Evolutionary conservation across 2,329 filamentous ascomycete species (phyloP).

Genomic region (Malbranchea zuffiana): DNA sequence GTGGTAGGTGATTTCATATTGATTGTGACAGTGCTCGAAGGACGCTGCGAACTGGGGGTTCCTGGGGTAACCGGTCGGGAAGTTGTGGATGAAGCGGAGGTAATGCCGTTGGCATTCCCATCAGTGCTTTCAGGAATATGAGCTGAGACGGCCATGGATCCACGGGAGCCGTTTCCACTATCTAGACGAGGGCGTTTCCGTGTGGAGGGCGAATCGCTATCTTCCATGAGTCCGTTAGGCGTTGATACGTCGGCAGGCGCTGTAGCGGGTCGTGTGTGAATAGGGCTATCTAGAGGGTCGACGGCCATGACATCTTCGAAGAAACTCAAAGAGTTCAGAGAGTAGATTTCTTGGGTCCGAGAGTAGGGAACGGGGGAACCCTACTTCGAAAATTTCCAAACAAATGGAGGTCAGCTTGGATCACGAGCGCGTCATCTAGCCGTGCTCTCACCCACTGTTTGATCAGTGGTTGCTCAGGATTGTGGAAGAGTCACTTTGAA

Average conservation of each 20-base stretch:
- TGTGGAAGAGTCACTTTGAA: no score
- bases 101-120: slow-evolving; percentile 1
- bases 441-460: no score
- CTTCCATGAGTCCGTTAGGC: slow-evolving; percentile 31
- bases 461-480: no score
- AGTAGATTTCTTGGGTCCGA: background rate
- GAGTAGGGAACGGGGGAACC: no score
- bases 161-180: slow-evolving; percentile 30
- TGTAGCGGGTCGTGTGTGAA: background rate
- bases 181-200: slow-evolving; percentile 40
- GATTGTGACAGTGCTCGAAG: slow-evolving; percentile 38
- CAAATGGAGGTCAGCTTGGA: background rate
- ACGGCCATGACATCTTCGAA: slow-evolving; percentile 36
- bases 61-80: slow-evolving; percentile 17
- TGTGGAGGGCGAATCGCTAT: slow-evolving; percentile 27
- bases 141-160: slow-evolving; percentile 27
- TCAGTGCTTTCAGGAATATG: slow-evolving; percentile 17
- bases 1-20: slow-evolving; percentile 33
- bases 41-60: slow-evolving; percentile 23
- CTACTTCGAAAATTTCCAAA: no score
- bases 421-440: slow-evolving; percentile 3
- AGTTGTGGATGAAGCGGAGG: slow-evolving; percentile 7
- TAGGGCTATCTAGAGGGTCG: slow-evolving; percentile 36
- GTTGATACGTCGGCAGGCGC: slow-evolving; percentile 23
- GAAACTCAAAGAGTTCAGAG: slow-evolving; percentile 1